Conservation (phyloP, 169 alveolate species). For the Cryptosporidium tyzzeri region DNA sequence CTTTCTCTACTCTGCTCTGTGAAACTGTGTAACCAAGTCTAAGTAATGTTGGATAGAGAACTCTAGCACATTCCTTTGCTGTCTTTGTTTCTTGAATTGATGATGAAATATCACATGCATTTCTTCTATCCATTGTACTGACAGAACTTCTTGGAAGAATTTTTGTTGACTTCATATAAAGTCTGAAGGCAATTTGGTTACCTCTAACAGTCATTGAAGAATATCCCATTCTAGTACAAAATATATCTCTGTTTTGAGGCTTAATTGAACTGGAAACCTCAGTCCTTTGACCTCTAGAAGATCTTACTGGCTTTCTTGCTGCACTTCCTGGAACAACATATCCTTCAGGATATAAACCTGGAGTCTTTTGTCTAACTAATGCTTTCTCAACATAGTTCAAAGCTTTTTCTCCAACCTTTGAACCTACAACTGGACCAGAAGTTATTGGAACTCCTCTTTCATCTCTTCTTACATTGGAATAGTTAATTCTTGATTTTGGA, state of each 20-base stretch:
- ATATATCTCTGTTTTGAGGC: slow-evolving; percentile 19
- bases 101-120: slow-evolving; percentile 61
- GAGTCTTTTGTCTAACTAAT: slow-evolving; percentile 39
- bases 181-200: slow-evolving; percentile 43
- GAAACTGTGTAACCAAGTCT: slow-evolving; percentile 70
- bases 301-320: slow-evolving; percentile 12
- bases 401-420: slow-evolving; percentile 60
- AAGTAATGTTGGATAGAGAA: slow-evolving; percentile 47
- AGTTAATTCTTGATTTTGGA: slow-evolving; percentile 6
- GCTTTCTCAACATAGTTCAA: slow-evolving; percentile 65
- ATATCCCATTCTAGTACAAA: slow-evolving; percentile 51
- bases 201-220: slow-evolving; percentile 17
- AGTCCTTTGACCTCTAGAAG: neutral
- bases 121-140: slow-evolving; percentile 37
- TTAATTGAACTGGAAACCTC: slow-evolving; percentile 29
- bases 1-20: slow-evolving; percentile 39
- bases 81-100: slow-evolving; percentile 25
- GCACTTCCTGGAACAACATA: slow-evolving; percentile 36
- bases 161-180: slow-evolving; percentile 34
- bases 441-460: slow-evolving; percentile 72
- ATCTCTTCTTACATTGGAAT: slow-evolving; percentile 21
- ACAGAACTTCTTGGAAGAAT: slow-evolving; percentile 61
- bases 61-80: slow-evolving; percentile 35
- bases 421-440: slow-evolving; percentile 64
- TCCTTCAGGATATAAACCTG: slow-evolving; percentile 59